These are phyloP conservation scores for Aspergillus nidulans DNA, from an alignment of 495 filamentous ascomycete genomes.

Conservation along the genomic window DNA sequence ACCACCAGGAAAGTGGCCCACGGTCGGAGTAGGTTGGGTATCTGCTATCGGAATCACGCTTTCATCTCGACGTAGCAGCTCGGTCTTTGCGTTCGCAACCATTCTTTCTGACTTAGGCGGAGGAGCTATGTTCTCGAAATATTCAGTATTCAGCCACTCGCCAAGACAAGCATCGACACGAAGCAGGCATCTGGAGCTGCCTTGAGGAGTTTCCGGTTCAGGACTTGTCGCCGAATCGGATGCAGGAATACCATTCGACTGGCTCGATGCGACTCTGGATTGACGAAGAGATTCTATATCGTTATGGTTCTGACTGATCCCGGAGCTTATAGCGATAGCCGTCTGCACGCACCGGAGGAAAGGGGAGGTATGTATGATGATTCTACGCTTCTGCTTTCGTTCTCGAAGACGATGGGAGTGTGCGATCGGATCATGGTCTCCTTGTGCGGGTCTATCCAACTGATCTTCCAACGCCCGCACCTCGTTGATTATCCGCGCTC, in stretches of 20 bases:
- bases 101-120: slow-evolving; percentile 82
- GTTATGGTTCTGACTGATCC: slow-evolving; percentile 66
- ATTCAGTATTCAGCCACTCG: slow-evolving; percentile 91
- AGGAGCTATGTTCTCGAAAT: slow-evolving; percentile 87
- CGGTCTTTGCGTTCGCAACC: slow-evolving; percentile 80
- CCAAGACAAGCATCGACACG: slow-evolving; percentile 90
- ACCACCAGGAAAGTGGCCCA: slow-evolving; percentile 58
- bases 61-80: slow-evolving; percentile 68
- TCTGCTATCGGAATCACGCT: slow-evolving; percentile 25
- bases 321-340: slow-evolving; percentile 81
- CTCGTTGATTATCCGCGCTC: slow-evolving; percentile 72
- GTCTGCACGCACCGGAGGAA: slow-evolving; percentile 93
- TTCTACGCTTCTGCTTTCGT: slow-evolving; percentile 36
- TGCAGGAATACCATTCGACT: slow-evolving; percentile 7
- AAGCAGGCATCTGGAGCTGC: slow-evolving; percentile 37
- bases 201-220: slow-evolving; percentile 1
- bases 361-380: slow-evolving; percentile 87
- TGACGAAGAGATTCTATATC: slow-evolving; percentile 4
- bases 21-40: slow-evolving; percentile 21
- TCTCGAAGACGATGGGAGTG: slow-evolving; percentile 13
- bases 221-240: slow-evolving; percentile 2
- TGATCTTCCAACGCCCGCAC: slow-evolving; percentile 43
- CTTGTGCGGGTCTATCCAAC: slow-evolving; percentile 19
- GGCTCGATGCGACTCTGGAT: neutral
- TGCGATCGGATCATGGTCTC: slow-evolving; percentile 10